phyloP scores from a whole-genome alignment of 129 eudicot species.

The Cynara cardunculus region DNA sequence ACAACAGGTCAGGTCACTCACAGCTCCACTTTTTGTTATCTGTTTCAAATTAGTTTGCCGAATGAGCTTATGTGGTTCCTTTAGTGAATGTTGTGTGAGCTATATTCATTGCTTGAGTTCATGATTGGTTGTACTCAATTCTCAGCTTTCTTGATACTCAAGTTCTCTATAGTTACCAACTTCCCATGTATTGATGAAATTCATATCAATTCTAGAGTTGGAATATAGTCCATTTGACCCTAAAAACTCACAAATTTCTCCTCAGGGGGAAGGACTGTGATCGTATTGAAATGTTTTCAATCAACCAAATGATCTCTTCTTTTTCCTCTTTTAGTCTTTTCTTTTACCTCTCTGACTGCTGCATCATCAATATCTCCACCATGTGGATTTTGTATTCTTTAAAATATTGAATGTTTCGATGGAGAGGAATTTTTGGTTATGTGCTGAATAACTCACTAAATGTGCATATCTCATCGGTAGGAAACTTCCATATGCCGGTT shows the following conservation, averaged over 20 bases:
- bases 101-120: not conserved
- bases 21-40: not conserved
- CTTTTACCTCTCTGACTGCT: conserved; percentile 86
- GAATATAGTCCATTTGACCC: not conserved
- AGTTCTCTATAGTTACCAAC: no score
- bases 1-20: conserved; percentile 33
- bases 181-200: not conserved
- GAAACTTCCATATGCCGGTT: conserved; percentile 77
- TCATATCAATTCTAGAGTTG: not conserved
- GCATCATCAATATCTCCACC: conserved; percentile 81
- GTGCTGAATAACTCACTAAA: conserved; percentile 1
- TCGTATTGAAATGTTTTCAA: not conserved
- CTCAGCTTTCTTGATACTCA: not conserved
- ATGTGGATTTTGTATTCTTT: conserved; percentile 22
- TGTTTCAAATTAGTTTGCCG: not conserved
- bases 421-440: not conserved
- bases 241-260: not conserved
- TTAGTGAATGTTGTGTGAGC: not conserved
- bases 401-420: not conserved
- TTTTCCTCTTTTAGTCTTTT: no score
- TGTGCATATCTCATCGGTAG: conserved; percentile 69
- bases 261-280: not conserved
- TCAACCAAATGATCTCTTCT: not conserved
- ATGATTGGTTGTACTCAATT: not conserved
- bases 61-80: not conserved